Conservation (phyloP, 2,329 filamentous ascomycete species). For the Penicillium sp. region DNA sequence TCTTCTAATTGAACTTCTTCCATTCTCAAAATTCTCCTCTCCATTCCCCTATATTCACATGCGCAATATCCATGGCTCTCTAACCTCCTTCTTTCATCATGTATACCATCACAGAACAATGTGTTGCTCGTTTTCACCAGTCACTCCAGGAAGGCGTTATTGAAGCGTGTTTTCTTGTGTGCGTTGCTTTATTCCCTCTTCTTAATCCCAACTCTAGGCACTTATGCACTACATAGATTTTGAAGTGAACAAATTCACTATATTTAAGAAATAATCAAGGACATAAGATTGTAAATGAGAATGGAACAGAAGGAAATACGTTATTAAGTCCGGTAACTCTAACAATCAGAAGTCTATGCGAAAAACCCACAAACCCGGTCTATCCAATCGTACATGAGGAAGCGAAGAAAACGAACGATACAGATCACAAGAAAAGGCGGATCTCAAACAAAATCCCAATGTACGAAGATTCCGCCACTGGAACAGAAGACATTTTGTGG, state of each 20-base stretch:
- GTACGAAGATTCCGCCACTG: neutral
- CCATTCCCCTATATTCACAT: too few species aligned
- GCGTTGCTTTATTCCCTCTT: neutral
- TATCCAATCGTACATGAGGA: conserved; percentile 35
- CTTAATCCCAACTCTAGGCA: neutral
- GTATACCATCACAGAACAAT: conserved; percentile 9
- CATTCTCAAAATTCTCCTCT: conserved; percentile 2
- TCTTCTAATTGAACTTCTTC: conserved; percentile 42
- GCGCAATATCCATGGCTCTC: neutral
- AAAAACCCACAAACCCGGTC: conserved; percentile 28
- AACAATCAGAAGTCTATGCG: conserved; percentile 22
- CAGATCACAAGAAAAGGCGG: conserved; percentile 19
- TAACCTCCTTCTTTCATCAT: conserved; percentile 2
- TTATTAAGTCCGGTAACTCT: conserved; percentile 7
- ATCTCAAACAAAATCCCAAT: neutral
- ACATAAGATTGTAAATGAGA: neutral
- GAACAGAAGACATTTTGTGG: neutral
- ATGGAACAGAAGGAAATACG: conserved; percentile 17
- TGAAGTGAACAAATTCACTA: neutral
- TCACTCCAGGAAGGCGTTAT: neutral
- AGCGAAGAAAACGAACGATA: conserved; percentile 21
- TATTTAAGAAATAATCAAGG: neutral
- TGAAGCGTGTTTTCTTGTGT: conserved; percentile 3
- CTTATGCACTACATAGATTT: conserved; percentile 3
- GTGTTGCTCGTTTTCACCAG: conserved; percentile 2